A percentile compares a stretch with the other conserved stretches of the same genome.
Evolutionary conservation across 2,329 filamentous ascomycete species (phyloP).

Genomic region (Xylaria sp.): DNA sequence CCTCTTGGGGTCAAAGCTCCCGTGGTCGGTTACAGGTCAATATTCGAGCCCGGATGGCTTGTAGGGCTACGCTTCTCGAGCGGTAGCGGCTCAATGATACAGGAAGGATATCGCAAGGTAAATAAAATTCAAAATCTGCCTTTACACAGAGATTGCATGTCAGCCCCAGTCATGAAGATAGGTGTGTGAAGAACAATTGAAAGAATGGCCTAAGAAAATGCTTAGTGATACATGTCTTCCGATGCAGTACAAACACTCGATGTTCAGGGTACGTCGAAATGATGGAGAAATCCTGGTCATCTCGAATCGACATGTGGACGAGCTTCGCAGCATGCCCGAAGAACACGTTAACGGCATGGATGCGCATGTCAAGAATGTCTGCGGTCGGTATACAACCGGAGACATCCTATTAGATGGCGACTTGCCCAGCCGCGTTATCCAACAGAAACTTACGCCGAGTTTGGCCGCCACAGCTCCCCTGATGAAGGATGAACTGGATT

Average conservation of each 20-base stretch:
- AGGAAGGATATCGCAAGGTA: conserved; percentile 1
- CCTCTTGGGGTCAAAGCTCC: neutral
- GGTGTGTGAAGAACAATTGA: neutral
- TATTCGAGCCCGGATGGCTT: neutral
- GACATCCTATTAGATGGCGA: neutral
- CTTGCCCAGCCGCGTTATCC: neutral
- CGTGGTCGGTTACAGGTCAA: neutral
- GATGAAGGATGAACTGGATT: conserved; percentile 15
- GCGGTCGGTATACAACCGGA: neutral
- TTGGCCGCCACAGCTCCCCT: neutral
- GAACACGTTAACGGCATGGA: neutral
- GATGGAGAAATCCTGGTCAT: neutral
- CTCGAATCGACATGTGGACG: neutral
- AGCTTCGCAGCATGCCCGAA: neutral
- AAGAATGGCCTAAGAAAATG: neutral
- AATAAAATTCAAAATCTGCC: neutral
- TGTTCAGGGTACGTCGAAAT: neutral
- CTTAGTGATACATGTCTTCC: neutral
- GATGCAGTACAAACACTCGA: neutral
- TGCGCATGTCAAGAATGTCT: neutral
- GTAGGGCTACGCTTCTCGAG: neutral
- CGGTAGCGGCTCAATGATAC: neutral
- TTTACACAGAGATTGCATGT: neutral
- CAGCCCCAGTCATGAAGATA: neutral
- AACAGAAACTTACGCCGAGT: conserved; percentile 7